Conservation (phyloP, 73 alveolate genomes). For the Symbiodinium natans region DNA sequence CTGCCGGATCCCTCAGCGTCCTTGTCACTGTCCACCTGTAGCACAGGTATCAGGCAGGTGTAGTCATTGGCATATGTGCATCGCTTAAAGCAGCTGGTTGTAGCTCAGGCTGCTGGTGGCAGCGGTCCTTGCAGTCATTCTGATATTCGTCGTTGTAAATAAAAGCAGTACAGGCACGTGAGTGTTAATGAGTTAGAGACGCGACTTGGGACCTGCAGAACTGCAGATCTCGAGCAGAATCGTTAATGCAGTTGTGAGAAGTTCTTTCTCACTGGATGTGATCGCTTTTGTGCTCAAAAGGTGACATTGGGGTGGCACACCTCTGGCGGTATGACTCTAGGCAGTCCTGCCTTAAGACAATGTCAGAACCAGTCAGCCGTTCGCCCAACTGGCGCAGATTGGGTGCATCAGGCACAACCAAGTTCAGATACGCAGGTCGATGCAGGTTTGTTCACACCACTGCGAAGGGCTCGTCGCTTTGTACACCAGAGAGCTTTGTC, state of each 20-base stretch:
- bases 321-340: too few species aligned
- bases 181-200: neutral
- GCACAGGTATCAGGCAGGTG: too few species aligned
- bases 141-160: constrained; percentile 59
- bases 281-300: too few species aligned
- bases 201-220: neutral
- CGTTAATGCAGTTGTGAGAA: neutral
- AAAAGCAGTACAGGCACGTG: neutral
- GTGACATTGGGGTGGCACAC: too few species aligned
- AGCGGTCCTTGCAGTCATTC: constrained; percentile 69
- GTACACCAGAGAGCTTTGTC: too few species aligned
- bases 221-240: neutral
- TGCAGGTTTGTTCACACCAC: too few species aligned
- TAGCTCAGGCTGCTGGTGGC: constrained; percentile 29
- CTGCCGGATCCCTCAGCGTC: neutral
- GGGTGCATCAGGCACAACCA: too few species aligned
- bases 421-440: too few species aligned
- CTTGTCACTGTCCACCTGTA: neutral
- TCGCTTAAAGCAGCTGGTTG: neutral
- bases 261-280: neutral
- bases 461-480: too few species aligned
- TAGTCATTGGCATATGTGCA: neutral
- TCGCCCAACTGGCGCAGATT: too few species aligned
- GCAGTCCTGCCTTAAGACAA: too few species aligned
- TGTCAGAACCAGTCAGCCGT: too few species aligned